Percentiles rank a stretch among this genome's conserved stretches.
Evolutionary conservation across 2,329 filamentous ascomycete genomes (phyloP).

Genomic region (Onygena corvina): DNA sequence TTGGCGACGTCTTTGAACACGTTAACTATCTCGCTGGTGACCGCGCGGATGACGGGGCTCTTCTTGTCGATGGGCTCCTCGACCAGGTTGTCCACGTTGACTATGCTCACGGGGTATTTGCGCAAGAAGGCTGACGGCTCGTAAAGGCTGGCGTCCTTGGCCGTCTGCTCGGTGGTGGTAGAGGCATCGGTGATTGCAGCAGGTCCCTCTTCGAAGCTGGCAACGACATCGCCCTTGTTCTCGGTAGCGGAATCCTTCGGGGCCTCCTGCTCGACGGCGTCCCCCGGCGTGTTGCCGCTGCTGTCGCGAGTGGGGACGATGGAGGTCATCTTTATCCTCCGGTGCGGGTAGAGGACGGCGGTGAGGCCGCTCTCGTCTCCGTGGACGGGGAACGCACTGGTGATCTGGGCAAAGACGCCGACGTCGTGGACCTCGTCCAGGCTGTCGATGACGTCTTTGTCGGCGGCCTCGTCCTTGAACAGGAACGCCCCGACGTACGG

Average conservation of each 20-base stretch:
- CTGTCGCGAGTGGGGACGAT: slow-evolving; percentile 55
- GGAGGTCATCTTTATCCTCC: slow-evolving; percentile 79
- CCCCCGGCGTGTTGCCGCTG: slow-evolving; percentile 24
- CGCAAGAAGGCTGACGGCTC: slow-evolving; percentile 85
- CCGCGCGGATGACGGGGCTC: slow-evolving; percentile 74
- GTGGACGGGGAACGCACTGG: slow-evolving; percentile 76
- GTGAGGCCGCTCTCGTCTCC: slow-evolving; percentile 78
- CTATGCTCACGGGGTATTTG: slow-evolving; percentile 83
- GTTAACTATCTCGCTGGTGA: slow-evolving; percentile 96
- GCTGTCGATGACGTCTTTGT: slow-evolving; percentile 85
- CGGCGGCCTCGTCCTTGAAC: slow-evolving; percentile 89
- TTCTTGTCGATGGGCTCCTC: slow-evolving; percentile 87
- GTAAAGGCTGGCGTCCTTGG: slow-evolving; percentile 49
- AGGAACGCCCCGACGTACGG: slow-evolving; percentile 95
- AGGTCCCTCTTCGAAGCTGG: slow-evolving; percentile 81
- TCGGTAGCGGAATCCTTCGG: slow-evolving; percentile 43
- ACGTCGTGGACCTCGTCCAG: slow-evolving; percentile 87
- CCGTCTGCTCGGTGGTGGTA: slow-evolving; percentile 46
- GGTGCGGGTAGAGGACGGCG: slow-evolving; percentile 89
- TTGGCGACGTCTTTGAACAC: slow-evolving; percentile 95
- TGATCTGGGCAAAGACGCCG: slow-evolving; percentile 95
- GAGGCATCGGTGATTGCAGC: too few species aligned
- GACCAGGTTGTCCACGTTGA: slow-evolving; percentile 83
- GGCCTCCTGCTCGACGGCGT: slow-evolving; percentile 24
- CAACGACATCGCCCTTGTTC: slow-evolving; percentile 85